Percentiles rank a stretch among this genome's conserved stretches.
These are phyloP conservation scores for Ophiobolus disseminans DNA, from an alignment of 2,329 filamentous ascomycete genomes.

Conservation along the genomic window DNA sequence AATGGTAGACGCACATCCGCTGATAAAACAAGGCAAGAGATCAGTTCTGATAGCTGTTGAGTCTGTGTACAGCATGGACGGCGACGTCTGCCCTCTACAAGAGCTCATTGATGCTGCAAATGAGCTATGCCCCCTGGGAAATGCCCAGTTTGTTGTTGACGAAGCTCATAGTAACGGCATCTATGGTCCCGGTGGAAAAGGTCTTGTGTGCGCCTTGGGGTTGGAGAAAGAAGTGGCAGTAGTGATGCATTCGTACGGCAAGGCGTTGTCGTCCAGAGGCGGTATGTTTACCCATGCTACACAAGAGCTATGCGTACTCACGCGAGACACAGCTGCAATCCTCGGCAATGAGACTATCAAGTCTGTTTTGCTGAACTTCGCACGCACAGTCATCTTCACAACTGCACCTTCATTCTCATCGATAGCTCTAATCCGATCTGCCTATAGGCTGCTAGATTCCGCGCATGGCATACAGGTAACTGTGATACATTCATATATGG, in stretches of 20 bases:
- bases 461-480: background rate
- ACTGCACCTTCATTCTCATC: slow-evolving; percentile 45
- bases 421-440: slow-evolving; percentile 45
- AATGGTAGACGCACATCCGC: background rate
- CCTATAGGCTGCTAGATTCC: slow-evolving; percentile 30
- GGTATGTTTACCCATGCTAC: slow-evolving; percentile 17
- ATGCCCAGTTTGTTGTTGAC: slow-evolving; percentile 69
- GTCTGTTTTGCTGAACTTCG: slow-evolving; percentile 1
- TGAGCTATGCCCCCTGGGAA: slow-evolving; percentile 58
- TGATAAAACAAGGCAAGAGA: background rate
- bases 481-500: background rate
- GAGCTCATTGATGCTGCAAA: slow-evolving; percentile 67
- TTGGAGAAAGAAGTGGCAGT: slow-evolving; percentile 38
- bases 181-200: slow-evolving; percentile 62
- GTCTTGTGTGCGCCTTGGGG: slow-evolving; percentile 55
- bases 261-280: slow-evolving; percentile 32
- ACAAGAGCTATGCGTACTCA: too few relatives aligned
- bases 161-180: slow-evolving; percentile 71
- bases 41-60: background rate
- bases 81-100: slow-evolving; percentile 70
- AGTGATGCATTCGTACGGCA: slow-evolving; percentile 34
- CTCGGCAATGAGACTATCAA: slow-evolving; percentile 5
- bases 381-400: slow-evolving; percentile 38
- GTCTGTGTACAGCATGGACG: slow-evolving; percentile 72
- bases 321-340: slow-evolving; percentile 10